A percentile compares a stretch with the other conserved stretches of the same genome.
phyloP scores from a whole-genome alignment of 176 grass and related monocot genomes.

The Chrysopogon serrulatus region DNA sequence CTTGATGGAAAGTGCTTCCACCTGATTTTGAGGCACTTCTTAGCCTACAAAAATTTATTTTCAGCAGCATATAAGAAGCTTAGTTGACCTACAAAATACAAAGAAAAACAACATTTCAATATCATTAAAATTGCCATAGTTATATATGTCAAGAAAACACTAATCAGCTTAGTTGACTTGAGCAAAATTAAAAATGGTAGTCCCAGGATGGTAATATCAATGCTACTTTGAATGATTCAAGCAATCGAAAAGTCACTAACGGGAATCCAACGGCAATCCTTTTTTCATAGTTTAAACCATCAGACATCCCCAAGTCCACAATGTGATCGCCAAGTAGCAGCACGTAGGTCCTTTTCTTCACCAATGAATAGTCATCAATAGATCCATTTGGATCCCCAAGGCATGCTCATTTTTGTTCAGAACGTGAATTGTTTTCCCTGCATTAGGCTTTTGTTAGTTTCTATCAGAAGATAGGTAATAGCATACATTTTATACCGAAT shows the following conservation, averaged over 20 bases:
- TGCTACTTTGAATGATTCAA: not conserved
- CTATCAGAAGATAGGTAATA: not conserved
- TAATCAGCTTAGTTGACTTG: not conserved
- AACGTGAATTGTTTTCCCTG: conserved; percentile 98
- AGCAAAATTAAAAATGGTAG: not conserved
- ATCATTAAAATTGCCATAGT: not conserved
- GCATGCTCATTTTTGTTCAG: conserved; percentile 99
- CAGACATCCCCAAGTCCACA: conserved; percentile 93
- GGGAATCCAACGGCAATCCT: conserved; percentile 91
- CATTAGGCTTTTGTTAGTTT: conserved; percentile 23
- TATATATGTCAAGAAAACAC: not conserved
- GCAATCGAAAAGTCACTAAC: conserved; percentile 36
- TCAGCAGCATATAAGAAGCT: too few species aligned
- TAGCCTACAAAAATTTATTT: too few species aligned
- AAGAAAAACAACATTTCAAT: not conserved
- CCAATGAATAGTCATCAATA: conserved; percentile 46
- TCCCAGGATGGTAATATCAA: not conserved
- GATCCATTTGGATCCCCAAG: conserved; percentile 59
- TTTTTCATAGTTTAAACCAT: conserved; percentile 90
- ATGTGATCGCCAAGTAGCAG: conserved; percentile 87
- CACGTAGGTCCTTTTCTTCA: conserved; percentile 82
- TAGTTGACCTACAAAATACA: too few species aligned
- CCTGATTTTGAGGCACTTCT: too few species aligned
- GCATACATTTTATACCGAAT: not conserved
- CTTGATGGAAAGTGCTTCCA: too few species aligned